Base-by-base conservation (phyloP, 148 eudicot genomes). In the Rhododendron ferrugineum region DNA sequence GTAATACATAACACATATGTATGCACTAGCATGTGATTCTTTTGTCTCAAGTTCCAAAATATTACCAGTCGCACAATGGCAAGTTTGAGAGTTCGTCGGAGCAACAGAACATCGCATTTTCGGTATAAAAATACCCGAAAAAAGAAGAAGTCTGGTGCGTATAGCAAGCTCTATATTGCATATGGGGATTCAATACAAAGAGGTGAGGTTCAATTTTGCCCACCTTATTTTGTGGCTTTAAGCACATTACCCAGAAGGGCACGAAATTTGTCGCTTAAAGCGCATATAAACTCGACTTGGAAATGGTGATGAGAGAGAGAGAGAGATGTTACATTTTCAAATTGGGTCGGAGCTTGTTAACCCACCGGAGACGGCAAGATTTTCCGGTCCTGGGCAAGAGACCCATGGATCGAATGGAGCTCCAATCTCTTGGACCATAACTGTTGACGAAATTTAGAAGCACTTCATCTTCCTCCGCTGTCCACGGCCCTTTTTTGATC, bases 331-430 rank as follows among this genome's bases (percentile, higher is more conserved):
- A 94, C 99, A 85, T 92, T 85, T 97, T 97, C 84, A 97, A 85
- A 87, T 95, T 88, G 84, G 99, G 98, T 3, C 98, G 90, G 11
- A 97, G 97, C 83, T 97, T 97, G 83, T 97, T 97, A 70, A 95
- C 99, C 98, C 99, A 97, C 26, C 99, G 95, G 78, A 97, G 95
- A 30, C 98, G 98, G 50, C 98, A 97, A 0, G 98, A 97, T 37
- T 97, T 97, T 56, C 99, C 99, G 9, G 96, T 95, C 32, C 99
- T 92, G 0, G 83, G 93, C 74, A 95, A 87, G 47, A 97, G 98
- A 1, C 98, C 98, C 90, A 92, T 94, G 93, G 99, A 93, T 88
- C 96, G 97, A 92, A 97, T 92, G 92, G 98, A 97, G 98, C 99
- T 94, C 99, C 99, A 97, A 32, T 95, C 99, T 79, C 91, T 92